These are phyloP conservation scores for Boletus patriciae DNA, from an alignment of 768 basidiomycete genomes.

Conservation along the genomic window DNA sequence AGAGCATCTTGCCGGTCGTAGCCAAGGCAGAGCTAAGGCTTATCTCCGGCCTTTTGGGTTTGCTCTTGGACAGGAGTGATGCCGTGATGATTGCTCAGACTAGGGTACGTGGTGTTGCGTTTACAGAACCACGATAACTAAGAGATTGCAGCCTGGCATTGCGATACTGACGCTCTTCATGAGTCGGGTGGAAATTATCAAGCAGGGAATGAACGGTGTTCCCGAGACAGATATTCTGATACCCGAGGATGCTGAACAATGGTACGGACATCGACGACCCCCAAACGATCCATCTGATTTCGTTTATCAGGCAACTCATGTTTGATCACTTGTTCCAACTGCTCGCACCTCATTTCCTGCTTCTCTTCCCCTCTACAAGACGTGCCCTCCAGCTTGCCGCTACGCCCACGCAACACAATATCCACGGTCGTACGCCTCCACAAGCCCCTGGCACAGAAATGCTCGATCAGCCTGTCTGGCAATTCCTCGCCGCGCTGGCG, in stretches of 20 bases:
- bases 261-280: conserved; percentile 45
- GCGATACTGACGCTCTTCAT: conserved; percentile 89
- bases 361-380: conserved; percentile 90
- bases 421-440: conserved; percentile 59
- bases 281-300: conserved; percentile 9
- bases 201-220: conserved; percentile 60
- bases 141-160: conserved; percentile 71
- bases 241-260: conserved; percentile 76
- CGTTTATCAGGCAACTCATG: conserved; percentile 67
- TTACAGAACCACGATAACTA: not conserved
- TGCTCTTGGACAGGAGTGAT: conserved; percentile 79
- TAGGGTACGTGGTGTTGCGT: conserved; percentile 52
- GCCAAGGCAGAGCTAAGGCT: conserved; percentile 77
- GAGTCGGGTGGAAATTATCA: conserved; percentile 90
- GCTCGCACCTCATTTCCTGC: conserved; percentile 70
- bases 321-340: conserved; percentile 86
- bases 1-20: conserved; percentile 82
- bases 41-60: conserved; percentile 80
- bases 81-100: conserved; percentile 73
- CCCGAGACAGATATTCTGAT: conserved; percentile 60
- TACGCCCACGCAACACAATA: conserved; percentile 35
- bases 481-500: conserved; percentile 87
- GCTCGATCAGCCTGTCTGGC: conserved; percentile 92
- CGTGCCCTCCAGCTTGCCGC: conserved; percentile 45
- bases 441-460: conserved; percentile 56